phyloP scores from a whole-genome alignment of 129 eudicot species.

The Chrysanthemum lavandulifolium region DNA sequence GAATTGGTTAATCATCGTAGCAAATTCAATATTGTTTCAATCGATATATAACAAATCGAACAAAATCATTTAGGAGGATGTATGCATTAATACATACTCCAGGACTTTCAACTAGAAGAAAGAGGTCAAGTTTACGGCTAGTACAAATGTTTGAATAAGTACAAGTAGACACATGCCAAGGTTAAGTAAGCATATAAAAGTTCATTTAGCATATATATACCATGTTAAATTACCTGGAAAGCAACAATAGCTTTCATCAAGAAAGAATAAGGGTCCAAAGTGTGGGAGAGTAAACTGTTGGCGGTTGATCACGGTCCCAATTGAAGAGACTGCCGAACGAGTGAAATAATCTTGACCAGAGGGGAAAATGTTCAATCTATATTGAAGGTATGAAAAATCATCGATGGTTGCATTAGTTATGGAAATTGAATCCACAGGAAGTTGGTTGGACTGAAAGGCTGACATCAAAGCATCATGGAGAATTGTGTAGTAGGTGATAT shows the following conservation, averaged over 20 bases:
- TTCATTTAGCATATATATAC: background rate
- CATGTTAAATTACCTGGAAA: conserved; percentile 51
- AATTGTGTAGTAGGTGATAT: conserved; percentile 43
- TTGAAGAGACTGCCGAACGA: conserved; percentile 44
- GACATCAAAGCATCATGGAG: conserved; percentile 42
- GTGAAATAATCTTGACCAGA: conserved; percentile 50
- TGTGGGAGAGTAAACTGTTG: conserved; percentile 41
- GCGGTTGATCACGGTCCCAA: conserved; percentile 69
- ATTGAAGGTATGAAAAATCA: conserved; percentile 46
- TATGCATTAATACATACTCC: too few species aligned
- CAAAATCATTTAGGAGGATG: too few species aligned
- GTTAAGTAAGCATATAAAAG: background rate
- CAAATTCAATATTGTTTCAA: too few species aligned
- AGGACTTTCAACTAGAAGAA: too few species aligned
- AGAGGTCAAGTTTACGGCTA: too few species aligned
- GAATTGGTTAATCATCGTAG: too few species aligned
- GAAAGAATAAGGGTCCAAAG: conserved; percentile 69
- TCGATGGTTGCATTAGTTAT: conserved; percentile 45
- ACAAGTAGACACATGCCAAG: background rate
- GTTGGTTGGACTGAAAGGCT: conserved; percentile 29
- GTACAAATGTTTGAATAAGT: background rate
- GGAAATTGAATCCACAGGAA: conserved; percentile 76
- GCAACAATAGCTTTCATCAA: conserved; percentile 45
- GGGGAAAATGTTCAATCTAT: conserved; percentile 63
- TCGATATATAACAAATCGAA: too few species aligned